Conservation (phyloP, 2,329 filamentous ascomycete genomes). For the Nannizziopsis arthrosporioides region DNA sequence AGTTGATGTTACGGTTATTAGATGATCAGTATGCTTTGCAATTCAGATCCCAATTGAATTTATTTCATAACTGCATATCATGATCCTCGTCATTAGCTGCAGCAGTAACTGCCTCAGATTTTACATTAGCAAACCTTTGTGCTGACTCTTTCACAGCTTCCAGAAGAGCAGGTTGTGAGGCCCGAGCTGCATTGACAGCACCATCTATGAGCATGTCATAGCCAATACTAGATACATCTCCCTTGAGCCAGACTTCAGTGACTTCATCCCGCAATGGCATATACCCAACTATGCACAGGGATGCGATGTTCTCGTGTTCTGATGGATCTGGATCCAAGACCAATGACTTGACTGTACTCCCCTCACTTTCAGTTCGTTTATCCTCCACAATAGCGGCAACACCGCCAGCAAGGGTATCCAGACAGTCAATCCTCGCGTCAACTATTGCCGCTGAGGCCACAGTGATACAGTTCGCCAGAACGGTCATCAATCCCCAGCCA, state of each 20-base stretch:
- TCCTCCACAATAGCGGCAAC: slow-evolving; percentile 63
- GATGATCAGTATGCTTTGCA: neutral
- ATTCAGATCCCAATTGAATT: neutral
- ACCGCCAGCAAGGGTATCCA: slow-evolving; percentile 79
- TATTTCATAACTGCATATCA: slow-evolving; percentile 9
- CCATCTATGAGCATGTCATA: slow-evolving; percentile 49
- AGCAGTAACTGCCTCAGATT: neutral
- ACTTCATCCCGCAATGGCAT: slow-evolving; percentile 78
- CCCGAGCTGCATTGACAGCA: slow-evolving; percentile 51
- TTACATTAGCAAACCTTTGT: slow-evolving; percentile 27
- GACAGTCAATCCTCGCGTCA: slow-evolving; percentile 90
- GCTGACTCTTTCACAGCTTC: slow-evolving; percentile 51
- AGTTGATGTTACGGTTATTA: no score
- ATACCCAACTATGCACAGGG: slow-evolving; percentile 84
- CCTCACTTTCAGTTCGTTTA: slow-evolving; percentile 20
- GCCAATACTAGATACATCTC: slow-evolving; percentile 40
- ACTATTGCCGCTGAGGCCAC: slow-evolving; percentile 85
- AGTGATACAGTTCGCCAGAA: slow-evolving; percentile 82
- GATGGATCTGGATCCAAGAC: slow-evolving; percentile 72
- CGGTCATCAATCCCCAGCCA: slow-evolving; percentile 82
- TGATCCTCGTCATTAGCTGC: slow-evolving; percentile 2
- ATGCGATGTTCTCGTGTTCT: slow-evolving; percentile 65
- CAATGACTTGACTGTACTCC: slow-evolving; percentile 23
- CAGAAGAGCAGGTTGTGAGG: slow-evolving; percentile 48
- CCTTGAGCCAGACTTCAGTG: slow-evolving; percentile 90